Conservation (phyloP, 2,329 filamentous ascomycete species). For the Ophiostoma montium region DNA sequence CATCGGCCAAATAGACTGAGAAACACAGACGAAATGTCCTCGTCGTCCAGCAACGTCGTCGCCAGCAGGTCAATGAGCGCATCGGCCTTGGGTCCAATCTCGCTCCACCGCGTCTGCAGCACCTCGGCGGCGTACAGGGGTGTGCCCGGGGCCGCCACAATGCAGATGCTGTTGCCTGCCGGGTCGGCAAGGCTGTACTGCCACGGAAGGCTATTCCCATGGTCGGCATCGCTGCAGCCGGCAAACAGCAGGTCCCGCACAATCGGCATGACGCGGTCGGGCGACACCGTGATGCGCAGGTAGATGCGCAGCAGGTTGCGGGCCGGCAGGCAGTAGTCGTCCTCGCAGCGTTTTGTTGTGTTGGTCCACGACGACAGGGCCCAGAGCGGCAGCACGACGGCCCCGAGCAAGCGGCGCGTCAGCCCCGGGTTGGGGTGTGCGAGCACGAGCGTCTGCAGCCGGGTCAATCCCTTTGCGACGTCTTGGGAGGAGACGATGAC, state of each 20-base stretch:
- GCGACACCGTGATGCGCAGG: conserved; percentile 39
- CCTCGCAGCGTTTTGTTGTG: conserved; percentile 18
- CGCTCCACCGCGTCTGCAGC: conserved; percentile 18
- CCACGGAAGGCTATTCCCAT: conserved; percentile 34
- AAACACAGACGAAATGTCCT: conserved; percentile 47
- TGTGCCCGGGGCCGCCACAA: background rate
- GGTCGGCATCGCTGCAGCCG: conserved; percentile 26
- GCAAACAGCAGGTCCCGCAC: conserved; percentile 40
- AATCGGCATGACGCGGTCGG: conserved; percentile 33
- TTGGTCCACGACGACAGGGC: conserved; percentile 38
- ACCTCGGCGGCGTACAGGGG: conserved; percentile 21
- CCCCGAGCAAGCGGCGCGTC: conserved; percentile 44
- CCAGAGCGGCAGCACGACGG: conserved; percentile 50
- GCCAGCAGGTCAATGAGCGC: conserved; percentile 36
- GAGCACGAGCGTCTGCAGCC: conserved; percentile 40
- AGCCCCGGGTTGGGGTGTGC: conserved; percentile 55
- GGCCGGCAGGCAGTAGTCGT: conserved; percentile 31
- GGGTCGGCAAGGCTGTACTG: conserved; percentile 28
- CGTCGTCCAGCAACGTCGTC: conserved; percentile 34
- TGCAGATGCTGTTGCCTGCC: background rate
- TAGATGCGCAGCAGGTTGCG: conserved; percentile 40
- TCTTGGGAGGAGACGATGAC: conserved; percentile 33
- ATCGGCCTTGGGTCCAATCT: conserved; percentile 33
- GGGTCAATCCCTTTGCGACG: conserved; percentile 36
- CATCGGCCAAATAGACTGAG: conserved; percentile 44